Conservation (phyloP, 192 early-diverging fungal species). For the Backusella westeae region DNA sequence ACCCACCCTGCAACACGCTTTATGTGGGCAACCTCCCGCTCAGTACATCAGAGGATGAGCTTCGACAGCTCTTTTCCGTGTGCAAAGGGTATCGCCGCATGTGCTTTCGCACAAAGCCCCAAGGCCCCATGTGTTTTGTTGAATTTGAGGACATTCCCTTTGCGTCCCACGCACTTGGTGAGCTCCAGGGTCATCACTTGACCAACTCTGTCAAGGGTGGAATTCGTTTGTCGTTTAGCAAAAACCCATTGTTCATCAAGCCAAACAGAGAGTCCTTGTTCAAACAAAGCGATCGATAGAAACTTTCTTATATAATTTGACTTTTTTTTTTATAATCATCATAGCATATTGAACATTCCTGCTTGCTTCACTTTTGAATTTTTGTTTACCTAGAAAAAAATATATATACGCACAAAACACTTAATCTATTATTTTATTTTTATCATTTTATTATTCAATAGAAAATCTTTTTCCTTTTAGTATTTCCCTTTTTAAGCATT, state of each 20-base stretch:
- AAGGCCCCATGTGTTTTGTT: conserved; percentile 99
- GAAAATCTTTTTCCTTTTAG: background rate
- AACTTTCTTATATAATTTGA: background rate
- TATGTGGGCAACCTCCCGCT: conserved; percentile 96
- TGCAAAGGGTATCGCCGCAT: conserved; percentile 89
- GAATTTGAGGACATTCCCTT: conserved; percentile 96
- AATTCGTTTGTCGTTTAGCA: conserved; percentile 92
- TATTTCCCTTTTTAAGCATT: background rate
- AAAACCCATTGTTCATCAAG: conserved; percentile 76
- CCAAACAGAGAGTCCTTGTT: conserved; percentile 3
- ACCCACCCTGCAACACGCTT: conserved; percentile 97
- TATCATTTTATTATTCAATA: background rate
- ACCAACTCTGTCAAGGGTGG: conserved; percentile 90
- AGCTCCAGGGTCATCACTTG: conserved; percentile 84
- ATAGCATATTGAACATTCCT: conserved; percentile 1
- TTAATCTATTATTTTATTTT: background rate
- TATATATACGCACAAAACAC: background rate
- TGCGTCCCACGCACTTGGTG: conserved; percentile 87
- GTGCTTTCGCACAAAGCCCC: conserved; percentile 82
- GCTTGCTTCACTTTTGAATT: background rate
- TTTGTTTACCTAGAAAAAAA: background rate
- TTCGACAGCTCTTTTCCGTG: conserved; percentile 71
- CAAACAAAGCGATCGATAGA: background rate
- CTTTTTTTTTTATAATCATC: background rate
- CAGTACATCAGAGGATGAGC: conserved; percentile 87